Evolutionary conservation across 2,329 filamentous ascomycete genomes (phyloP).

Genomic region (Aspergillus transmontanensis): DNA sequence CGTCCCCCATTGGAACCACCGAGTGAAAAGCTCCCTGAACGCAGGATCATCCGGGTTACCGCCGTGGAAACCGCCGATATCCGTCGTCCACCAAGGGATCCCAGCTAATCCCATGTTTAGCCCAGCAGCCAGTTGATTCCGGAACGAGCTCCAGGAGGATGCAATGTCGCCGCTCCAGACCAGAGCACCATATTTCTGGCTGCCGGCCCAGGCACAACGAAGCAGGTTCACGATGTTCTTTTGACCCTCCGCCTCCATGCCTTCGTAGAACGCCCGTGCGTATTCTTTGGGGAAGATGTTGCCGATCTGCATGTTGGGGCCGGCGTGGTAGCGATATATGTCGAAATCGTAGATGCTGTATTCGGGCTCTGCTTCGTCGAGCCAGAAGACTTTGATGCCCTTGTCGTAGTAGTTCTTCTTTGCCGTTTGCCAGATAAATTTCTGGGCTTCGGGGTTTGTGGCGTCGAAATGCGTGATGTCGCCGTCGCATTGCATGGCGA

Average conservation of each 20-base stretch:
- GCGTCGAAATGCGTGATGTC: constrained; percentile 64
- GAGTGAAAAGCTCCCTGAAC: constrained; percentile 65
- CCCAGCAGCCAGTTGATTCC: constrained; percentile 64
- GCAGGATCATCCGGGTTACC: constrained; percentile 57
- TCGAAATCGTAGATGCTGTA: constrained; percentile 68
- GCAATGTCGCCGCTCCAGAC: constrained; percentile 71
- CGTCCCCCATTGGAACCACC: constrained; percentile 71
- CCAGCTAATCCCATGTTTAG: constrained; percentile 68
- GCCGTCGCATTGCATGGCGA: constrained; percentile 61
- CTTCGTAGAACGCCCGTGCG: constrained; percentile 62
- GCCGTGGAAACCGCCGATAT: constrained; percentile 71
- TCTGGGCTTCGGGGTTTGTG: constrained; percentile 62
- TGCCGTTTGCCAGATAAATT: constrained; percentile 62
- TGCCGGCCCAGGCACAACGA: constrained; percentile 60
- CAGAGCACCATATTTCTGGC: constrained; percentile 65
- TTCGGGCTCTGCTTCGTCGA: constrained; percentile 68
- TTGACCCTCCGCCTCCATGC: constrained; percentile 56
- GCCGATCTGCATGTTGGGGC: constrained; percentile 58
- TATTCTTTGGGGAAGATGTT: constrained; percentile 65
- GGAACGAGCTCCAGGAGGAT: constrained; percentile 62
- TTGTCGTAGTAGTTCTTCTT: constrained; percentile 64
- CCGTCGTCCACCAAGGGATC: constrained; percentile 70
- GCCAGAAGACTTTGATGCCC: constrained; percentile 68
- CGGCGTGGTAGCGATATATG: constrained; percentile 63
- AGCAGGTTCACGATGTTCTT: constrained; percentile 62